A percentile compares a stretch with the other conserved stretches of the same genome.
Conservation (phyloP, 768 basidiomycete genomes). For the Amanita muscaria region DNA sequence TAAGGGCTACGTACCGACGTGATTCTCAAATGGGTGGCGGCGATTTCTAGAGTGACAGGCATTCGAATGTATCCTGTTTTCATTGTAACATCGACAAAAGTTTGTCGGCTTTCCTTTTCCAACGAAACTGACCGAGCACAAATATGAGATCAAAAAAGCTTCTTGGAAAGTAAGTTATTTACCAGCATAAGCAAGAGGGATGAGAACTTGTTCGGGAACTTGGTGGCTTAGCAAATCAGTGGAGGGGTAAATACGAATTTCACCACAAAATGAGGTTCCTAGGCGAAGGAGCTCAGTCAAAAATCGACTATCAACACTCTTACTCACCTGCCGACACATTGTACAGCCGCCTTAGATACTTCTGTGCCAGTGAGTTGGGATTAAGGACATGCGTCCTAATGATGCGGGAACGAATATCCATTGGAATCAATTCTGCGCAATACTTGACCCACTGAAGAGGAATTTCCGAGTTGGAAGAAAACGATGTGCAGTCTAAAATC, state of each 20-base stretch:
- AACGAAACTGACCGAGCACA: conserved; percentile 38
- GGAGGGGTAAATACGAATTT: conserved; percentile 55
- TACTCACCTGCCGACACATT: conserved; percentile 51
- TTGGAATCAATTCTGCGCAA: conserved; percentile 65
- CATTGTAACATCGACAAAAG: conserved; percentile 59
- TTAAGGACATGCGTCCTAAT: conserved; percentile 58
- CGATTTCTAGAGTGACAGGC: conserved; percentile 63
- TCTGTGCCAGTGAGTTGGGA: conserved; percentile 60
- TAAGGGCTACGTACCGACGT: conserved; percentile 48
- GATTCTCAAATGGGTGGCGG: conserved; percentile 63
- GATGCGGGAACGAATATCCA: conserved; percentile 59
- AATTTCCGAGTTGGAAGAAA: conserved; percentile 65
- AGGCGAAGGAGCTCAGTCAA: not conserved
- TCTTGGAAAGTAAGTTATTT: conserved; percentile 14
- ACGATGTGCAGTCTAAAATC: conserved; percentile 75
- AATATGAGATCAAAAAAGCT: conserved; percentile 6
- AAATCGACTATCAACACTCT: not conserved
- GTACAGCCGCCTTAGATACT: conserved; percentile 69
- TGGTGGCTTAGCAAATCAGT: conserved; percentile 50
- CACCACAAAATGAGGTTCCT: conserved; percentile 45
- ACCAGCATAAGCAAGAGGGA: conserved; percentile 50
- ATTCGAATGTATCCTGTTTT: conserved; percentile 53
- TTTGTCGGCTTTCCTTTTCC: conserved; percentile 48
- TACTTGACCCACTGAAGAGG: conserved; percentile 78
- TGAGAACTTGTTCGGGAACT: conserved; percentile 39